Base-by-base conservation (phyloP, 2,329 filamentous ascomycete genomes). In the Metarhizium robertsii region DNA sequence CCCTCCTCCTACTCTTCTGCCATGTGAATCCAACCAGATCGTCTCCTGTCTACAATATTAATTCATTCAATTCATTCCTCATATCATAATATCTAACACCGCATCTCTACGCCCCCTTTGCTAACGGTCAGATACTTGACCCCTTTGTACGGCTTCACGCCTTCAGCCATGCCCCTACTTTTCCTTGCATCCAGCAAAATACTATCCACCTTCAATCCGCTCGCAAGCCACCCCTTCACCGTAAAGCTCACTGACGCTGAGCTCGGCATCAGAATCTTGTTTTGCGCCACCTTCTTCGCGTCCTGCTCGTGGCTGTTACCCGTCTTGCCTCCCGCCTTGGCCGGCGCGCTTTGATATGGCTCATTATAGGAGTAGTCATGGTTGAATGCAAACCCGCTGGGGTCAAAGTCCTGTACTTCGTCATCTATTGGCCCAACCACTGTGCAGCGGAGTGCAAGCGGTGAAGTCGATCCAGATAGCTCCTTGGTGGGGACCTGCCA, bases 71-170 rank as follows among this genome's bases (percentile, higher is more conserved):
- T 52, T 49, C 55, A 43, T 50, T 52, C 18, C 38, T 29, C 18
- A 43, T 25, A 20, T 46, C 40, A 20, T 18, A 8, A 50, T 30
- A 20, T 56, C 60, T 64, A 84, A 66, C 83, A 86, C 62, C 84
- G 74, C 61, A 84, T 77, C 69, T 87, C 84, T 46, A 86, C 75
- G 25, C 83, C 84, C 14, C 79, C 79, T 59, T 82, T 83, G 65
- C 83, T 86, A 51, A 86, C 76, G 16, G 92, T 96, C 63, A 99
- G 69, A 71, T 99, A 99, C 73, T 99, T 99, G 61, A 99, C 94
- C 1, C 94, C 94, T 73, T 97, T 99, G 72, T 96, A 97, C 29
- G 94, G 94, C 72, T 91, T 95, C 43, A 97, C 84, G 2, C 88
- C 84, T 61, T 95, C 90, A 0, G 90, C 90, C 49, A 99, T 65